A percentile compares a stretch with the other conserved stretches of the same genome.
phyloP scores from a whole-genome alignment of 805 yeast genomes.

The Candida tibetensis region DNA sequence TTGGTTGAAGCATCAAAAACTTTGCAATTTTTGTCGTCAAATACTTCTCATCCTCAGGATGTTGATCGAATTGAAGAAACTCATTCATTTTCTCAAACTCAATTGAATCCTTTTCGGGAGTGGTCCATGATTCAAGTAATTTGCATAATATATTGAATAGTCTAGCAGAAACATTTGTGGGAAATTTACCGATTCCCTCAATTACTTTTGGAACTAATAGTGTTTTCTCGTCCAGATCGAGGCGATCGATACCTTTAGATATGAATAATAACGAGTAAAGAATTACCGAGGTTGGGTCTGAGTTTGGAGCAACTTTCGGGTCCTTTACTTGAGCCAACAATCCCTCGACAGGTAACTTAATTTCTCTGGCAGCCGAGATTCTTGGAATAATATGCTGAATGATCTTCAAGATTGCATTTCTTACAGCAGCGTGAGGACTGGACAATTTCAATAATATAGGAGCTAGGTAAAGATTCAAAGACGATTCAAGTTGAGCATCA shows the following conservation, averaged over 20 bases:
- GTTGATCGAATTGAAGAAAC: conserved; percentile 34
- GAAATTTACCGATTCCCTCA: conserved; percentile 41
- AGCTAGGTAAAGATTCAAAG: conserved; percentile 61
- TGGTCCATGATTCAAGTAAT: conserved; percentile 45
- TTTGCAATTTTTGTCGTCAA: conserved; percentile 49
- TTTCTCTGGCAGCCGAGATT: conserved; percentile 49
- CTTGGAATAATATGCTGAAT: conserved; percentile 68
- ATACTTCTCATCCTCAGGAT: conserved; percentile 41
- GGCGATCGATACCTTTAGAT: conserved; percentile 63
- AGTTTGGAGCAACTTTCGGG: conserved; percentile 46
- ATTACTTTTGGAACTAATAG: conserved; percentile 48
- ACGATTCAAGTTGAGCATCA: conserved; percentile 59
- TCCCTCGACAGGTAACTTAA: conserved; percentile 64
- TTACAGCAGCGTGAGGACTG: conserved; percentile 64
- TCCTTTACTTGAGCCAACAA: conserved; percentile 60
- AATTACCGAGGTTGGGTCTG: conserved; percentile 51
- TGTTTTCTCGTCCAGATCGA: conserved; percentile 35
- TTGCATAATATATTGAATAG: conserved; percentile 60
- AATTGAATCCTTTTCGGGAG: conserved; percentile 46
- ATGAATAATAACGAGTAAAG: conserved; percentile 64
- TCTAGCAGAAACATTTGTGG: conserved; percentile 47
- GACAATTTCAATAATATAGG: conserved; percentile 78
- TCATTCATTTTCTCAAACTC: conserved; percentile 37
- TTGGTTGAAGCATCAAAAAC: conserved; percentile 57
- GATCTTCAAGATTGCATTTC: conserved; percentile 63